phyloP scores from a whole-genome alignment of 345 rosid species.

The Carallia brachiata region DNA sequence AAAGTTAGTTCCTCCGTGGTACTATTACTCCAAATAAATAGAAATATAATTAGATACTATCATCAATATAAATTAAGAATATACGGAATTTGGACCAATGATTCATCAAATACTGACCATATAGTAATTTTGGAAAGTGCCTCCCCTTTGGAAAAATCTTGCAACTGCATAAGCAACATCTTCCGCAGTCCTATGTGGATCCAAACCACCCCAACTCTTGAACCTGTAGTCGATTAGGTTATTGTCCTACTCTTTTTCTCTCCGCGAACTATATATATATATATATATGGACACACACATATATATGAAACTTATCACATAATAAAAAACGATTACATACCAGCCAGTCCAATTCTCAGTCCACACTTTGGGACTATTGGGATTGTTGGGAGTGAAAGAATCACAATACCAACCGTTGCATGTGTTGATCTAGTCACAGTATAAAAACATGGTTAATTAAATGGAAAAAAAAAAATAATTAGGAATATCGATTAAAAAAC shows the following conservation, averaged over 20 bases:
- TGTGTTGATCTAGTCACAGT: conserved; percentile 36
- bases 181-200: conserved; percentile 58
- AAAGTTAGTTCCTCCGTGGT: conserved; percentile 73
- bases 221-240: conserved; percentile 31
- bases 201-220: conserved; percentile 53
- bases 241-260: not conserved
- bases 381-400: conserved; percentile 31
- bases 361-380: conserved; percentile 54
- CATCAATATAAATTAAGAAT: not conserved
- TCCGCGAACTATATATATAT: conserved; percentile 13
- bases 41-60: not conserved
- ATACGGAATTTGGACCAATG: not conserved
- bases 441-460: too few species aligned
- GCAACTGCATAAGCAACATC: conserved; percentile 62
- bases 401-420: conserved; percentile 58
- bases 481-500: not conserved
- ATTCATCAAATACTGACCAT: conserved; percentile 47
- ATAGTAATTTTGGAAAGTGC: conserved; percentile 61
- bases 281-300: too few species aligned
- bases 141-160: conserved; percentile 52
- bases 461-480: too few species aligned
- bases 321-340: conserved; percentile 21
- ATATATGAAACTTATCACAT: not conserved
- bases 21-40: conserved; percentile 26
- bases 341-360: conserved; percentile 74